Evolutionary conservation across 306 rosid species (phyloP).

Genomic region (Citrullus amarus): DNA sequence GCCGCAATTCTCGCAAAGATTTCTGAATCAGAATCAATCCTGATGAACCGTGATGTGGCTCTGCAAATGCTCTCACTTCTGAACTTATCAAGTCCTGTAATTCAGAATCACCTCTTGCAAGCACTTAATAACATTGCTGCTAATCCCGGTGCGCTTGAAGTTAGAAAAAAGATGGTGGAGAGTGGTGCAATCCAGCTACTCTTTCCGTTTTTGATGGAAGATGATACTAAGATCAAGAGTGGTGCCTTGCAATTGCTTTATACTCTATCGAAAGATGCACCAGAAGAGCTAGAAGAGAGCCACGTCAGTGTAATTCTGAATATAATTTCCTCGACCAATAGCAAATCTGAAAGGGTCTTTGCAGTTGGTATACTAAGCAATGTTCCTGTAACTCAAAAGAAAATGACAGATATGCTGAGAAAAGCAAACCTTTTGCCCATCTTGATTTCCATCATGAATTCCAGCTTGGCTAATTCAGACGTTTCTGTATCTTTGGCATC

Average conservation of each 20-base stretch:
- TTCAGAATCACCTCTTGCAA: constrained; percentile 62
- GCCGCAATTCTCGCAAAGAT: constrained; percentile 80
- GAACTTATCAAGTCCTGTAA: constrained; percentile 66
- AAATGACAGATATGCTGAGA: constrained; percentile 46
- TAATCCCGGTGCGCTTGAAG: constrained; percentile 47
- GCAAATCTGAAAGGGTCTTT: constrained; percentile 40
- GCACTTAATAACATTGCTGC: constrained; percentile 73
- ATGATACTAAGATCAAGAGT: constrained; percentile 31
- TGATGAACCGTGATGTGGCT: constrained; percentile 45
- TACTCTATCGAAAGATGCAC: constrained; percentile 58
- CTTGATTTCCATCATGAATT: constrained; percentile 35
- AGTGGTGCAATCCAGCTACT: constrained; percentile 72
- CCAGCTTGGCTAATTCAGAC: constrained; percentile 27
- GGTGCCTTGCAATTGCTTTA: constrained; percentile 42
- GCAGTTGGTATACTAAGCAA: constrained; percentile 65
- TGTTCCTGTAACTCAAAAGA: constrained; percentile 53
- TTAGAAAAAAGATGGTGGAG: constrained; percentile 61
- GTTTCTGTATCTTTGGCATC: constrained; percentile 17
- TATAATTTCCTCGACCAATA: constrained; percentile 40
- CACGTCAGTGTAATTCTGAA: constrained; percentile 29
- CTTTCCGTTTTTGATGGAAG: constrained; percentile 58
- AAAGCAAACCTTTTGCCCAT: constrained; percentile 42
- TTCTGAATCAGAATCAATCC: constrained; percentile 58
- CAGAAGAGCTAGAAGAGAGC: constrained; percentile 61
- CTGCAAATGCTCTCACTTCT: constrained; percentile 85